phyloP scores from a whole-genome alignment of 345 rosid genomes.

The Melaleuca quinquenervia region DNA sequence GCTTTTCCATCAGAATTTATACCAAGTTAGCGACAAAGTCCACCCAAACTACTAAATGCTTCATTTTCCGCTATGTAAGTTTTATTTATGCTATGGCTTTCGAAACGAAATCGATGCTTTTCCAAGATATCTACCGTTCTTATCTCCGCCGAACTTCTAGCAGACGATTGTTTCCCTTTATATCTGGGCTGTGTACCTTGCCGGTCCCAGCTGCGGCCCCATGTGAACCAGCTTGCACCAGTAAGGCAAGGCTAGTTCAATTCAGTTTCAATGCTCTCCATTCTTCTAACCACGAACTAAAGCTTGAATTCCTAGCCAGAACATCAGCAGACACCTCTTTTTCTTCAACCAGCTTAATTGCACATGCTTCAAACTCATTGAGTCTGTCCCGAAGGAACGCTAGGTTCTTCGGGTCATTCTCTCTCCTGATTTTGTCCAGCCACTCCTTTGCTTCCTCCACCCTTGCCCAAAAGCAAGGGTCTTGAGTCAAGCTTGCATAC shows the following conservation, averaged over 20 bases:
- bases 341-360: constrained; percentile 17
- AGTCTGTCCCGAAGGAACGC: constrained; percentile 20
- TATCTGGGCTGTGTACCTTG: constrained; percentile 53
- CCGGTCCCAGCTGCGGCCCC: constrained; percentile 54
- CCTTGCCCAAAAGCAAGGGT: constrained; percentile 79
- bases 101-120: neutral
- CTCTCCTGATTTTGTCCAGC: constrained; percentile 29
- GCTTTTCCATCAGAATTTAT: neutral
- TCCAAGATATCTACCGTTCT: neutral
- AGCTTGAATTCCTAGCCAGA: constrained; percentile 53
- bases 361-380: constrained; percentile 25
- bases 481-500: constrained; percentile 60
- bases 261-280: constrained; percentile 11
- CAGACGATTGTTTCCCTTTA: constrained; percentile 61
- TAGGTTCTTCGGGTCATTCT: constrained; percentile 6
- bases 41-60: neutral
- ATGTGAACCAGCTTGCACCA: no score
- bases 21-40: neutral
- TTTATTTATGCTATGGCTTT: neutral
- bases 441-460: constrained; percentile 73
- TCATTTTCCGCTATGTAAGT: neutral
- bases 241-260: no score
- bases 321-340: constrained; percentile 70
- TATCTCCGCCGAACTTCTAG: neutral
- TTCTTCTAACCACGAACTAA: constrained; percentile 36